A percentile compares a stretch with the other conserved stretches of the same genome.
Evolutionary conservation across 2,329 filamentous ascomycete genomes (phyloP).

Genomic region (Hypoxylon sp.): DNA sequence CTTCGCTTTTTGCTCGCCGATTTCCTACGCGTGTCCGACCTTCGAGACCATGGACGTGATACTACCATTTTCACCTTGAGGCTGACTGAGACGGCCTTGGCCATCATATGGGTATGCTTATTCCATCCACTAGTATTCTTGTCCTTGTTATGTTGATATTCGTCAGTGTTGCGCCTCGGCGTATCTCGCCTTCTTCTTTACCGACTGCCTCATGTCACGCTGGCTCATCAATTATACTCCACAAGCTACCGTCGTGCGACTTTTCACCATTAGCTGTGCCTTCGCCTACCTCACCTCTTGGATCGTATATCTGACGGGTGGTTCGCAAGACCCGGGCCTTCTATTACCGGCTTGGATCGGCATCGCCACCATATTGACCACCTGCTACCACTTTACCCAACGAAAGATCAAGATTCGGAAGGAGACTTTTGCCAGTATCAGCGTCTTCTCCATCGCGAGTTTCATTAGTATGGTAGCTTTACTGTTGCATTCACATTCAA

Average conservation of each 20-base stretch:
- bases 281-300: conserved; percentile 83
- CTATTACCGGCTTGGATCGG: conserved; percentile 83
- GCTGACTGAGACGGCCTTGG: conserved; percentile 78
- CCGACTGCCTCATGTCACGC: conserved; percentile 86
- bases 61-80: conserved; percentile 66
- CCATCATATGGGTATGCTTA: conserved; percentile 78
- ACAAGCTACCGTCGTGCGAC: conserved; percentile 82
- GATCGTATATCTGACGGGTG: conserved; percentile 78
- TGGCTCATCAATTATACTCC: conserved; percentile 91
- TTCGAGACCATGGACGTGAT: conserved; percentile 54
- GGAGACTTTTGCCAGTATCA: conserved; percentile 82
- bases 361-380: conserved; percentile 80
- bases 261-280: conserved; percentile 80
- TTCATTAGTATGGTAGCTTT: conserved; percentile 82
- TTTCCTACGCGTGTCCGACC: conserved; percentile 58
- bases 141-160: conserved; percentile 10
- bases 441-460: conserved; percentile 81
- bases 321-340: conserved; percentile 77
- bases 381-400: conserved; percentile 82
- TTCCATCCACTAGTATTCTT: not conserved
- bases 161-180: conserved; percentile 79
- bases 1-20: conserved; percentile 78
- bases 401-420: conserved; percentile 85
- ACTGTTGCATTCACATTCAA: conserved; percentile 75
- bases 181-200: conserved; percentile 86